phyloP scores from a whole-genome alignment of 805 yeast species.

The Pichia kluyveri region DNA sequence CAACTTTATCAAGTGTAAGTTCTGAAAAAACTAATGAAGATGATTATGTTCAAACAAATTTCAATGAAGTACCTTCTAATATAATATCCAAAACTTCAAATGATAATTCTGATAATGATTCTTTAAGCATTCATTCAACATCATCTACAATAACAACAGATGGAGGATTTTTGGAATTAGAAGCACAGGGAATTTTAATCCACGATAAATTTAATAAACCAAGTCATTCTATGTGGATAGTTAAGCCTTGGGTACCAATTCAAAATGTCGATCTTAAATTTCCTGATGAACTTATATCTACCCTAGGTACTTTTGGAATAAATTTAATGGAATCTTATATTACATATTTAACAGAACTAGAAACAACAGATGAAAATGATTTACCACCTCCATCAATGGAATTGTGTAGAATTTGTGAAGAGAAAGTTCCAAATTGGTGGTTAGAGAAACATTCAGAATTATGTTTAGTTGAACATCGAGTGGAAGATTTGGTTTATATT shows the following conservation, averaged over 20 bases:
- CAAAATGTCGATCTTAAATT: slow-evolving; percentile 56
- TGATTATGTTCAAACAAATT: background rate
- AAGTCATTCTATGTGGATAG: slow-evolving; percentile 86
- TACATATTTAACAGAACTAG: slow-evolving; percentile 51
- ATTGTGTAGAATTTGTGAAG: slow-evolving; percentile 88
- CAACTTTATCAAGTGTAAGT: background rate
- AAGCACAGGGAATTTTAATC: slow-evolving; percentile 89
- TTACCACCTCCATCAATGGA: slow-evolving; percentile 77
- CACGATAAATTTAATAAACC: slow-evolving; percentile 54
- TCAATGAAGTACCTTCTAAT: too few species aligned
- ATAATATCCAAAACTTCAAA: background rate
- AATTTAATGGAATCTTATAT: slow-evolving; percentile 74
- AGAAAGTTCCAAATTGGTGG: slow-evolving; percentile 92
- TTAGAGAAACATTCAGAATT: slow-evolving; percentile 83
- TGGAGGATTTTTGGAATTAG: slow-evolving; percentile 62
- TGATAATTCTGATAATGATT: slow-evolving; percentile 16
- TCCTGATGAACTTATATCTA: slow-evolving; percentile 60
- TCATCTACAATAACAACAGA: slow-evolving; percentile 39
- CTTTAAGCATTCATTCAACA: slow-evolving; percentile 20
- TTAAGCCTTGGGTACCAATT: slow-evolving; percentile 65
- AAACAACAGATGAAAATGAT: slow-evolving; percentile 50
- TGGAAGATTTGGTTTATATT: slow-evolving; percentile 65
- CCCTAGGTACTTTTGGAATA: slow-evolving; percentile 79
- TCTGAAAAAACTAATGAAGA: background rate
- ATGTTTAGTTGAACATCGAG: slow-evolving; percentile 77